A percentile compares a stretch with the other conserved stretches of the same genome.
Evolutionary conservation across 768 basidiomycete species (phyloP).

Genomic region (Termitomyces eurrhizus): DNA sequence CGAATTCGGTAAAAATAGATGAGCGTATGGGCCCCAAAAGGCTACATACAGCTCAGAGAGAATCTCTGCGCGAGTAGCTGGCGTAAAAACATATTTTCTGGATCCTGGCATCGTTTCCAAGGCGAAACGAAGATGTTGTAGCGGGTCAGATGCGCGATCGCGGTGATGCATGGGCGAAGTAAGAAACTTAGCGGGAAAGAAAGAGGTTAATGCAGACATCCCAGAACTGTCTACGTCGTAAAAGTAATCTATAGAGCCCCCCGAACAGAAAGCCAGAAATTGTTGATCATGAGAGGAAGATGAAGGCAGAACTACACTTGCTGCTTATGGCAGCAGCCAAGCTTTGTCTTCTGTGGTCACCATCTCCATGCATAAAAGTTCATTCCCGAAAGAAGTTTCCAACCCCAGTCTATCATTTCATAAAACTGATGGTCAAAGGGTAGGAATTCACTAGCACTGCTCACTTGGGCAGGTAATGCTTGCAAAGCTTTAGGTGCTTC

Average conservation of each 20-base stretch:
- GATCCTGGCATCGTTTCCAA: slow-evolving; percentile 81
- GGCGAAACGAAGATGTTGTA: slow-evolving; percentile 69
- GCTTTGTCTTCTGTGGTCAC: slow-evolving; percentile 3
- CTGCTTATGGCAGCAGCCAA: slow-evolving; percentile 10
- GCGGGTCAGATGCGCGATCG: slow-evolving; percentile 55
- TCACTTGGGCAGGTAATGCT: background rate
- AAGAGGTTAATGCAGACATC: slow-evolving; percentile 26
- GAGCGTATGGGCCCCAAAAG: slow-evolving; percentile 75
- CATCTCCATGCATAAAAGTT: background rate
- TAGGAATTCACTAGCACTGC: too few species aligned
- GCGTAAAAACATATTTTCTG: slow-evolving; percentile 72
- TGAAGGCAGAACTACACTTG: background rate
- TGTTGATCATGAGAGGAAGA: slow-evolving; percentile 12
- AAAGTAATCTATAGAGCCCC: slow-evolving; percentile 3
- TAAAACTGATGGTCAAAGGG: background rate
- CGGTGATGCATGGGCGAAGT: slow-evolving; percentile 49
- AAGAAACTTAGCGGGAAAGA: slow-evolving; percentile 48
- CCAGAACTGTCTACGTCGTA: slow-evolving; percentile 5
- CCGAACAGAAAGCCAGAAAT: slow-evolving; percentile 3
- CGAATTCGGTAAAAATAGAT: slow-evolving; percentile 67
- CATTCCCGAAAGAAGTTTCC: background rate
- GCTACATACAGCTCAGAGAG: slow-evolving; percentile 78
- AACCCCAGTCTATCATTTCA: too few species aligned
- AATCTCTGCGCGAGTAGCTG: slow-evolving; percentile 73
- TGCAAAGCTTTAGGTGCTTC: background rate